These are phyloP conservation scores for Porpolomopsis calyptriformis DNA, from an alignment of 768 basidiomycete genomes.

Conservation along the genomic window DNA sequence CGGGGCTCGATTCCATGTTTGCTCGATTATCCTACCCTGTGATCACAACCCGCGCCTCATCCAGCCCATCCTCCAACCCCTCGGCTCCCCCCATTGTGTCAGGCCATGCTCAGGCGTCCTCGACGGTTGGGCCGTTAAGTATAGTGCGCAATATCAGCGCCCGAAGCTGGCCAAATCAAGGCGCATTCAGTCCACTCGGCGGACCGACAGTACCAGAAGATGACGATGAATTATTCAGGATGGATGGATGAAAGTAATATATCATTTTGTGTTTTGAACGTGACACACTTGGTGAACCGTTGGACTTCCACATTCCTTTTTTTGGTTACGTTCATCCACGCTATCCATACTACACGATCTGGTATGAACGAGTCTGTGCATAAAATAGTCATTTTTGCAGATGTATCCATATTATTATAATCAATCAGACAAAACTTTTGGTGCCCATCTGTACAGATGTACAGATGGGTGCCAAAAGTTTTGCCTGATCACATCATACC, in stretches of 20 bases:
- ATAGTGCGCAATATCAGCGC: conserved; percentile 27
- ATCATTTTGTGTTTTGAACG: too few relatives aligned
- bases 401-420: too few relatives aligned
- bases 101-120: neutral
- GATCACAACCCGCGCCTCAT: conserved; percentile 18
- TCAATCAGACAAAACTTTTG: too few relatives aligned
- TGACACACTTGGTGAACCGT: too few relatives aligned
- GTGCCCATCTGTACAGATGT: too few relatives aligned
- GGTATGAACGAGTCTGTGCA: too few relatives aligned
- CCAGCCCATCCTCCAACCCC: conserved; percentile 14
- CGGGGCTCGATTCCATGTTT: conserved; percentile 40
- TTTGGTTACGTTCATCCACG: too few relatives aligned
- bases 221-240: conserved; percentile 62
- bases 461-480: too few relatives aligned
- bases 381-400: too few relatives aligned
- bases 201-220: conserved; percentile 47
- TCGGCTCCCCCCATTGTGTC: conserved; percentile 9
- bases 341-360: too few relatives aligned
- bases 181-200: conserved; percentile 49
- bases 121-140: conserved; percentile 10
- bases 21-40: conserved; percentile 48
- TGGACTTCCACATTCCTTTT: too few relatives aligned
- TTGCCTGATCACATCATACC: too few relatives aligned
- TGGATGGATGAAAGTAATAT: conserved; percentile 42
- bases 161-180: conserved; percentile 27